Evolutionary conservation across 768 basidiomycete species (phyloP).

Genomic region (Mycena albidolilacea): DNA sequence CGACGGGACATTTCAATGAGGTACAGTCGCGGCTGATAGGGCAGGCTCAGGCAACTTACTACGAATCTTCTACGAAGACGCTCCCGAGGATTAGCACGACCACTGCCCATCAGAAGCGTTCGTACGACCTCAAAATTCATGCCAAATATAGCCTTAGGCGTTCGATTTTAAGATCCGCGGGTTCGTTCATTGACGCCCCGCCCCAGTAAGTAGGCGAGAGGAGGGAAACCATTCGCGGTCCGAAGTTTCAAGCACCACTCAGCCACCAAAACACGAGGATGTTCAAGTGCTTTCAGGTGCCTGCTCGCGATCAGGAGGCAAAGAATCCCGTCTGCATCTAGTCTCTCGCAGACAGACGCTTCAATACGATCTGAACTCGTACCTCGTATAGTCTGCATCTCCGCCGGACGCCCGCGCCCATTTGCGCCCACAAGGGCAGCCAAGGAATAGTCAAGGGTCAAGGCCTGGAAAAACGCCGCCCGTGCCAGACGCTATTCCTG

Average conservation of each 20-base stretch:
- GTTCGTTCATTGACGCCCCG: neutral
- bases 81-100: no score
- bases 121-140: no score
- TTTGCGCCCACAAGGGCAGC: conserved; percentile 6
- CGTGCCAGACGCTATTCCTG: neutral
- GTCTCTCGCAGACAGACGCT: no score
- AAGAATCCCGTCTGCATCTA: neutral
- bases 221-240: neutral
- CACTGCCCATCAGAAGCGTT: no score
- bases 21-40: no score
- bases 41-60: no score
- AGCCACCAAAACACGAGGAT: neutral
- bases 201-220: conserved; percentile 3
- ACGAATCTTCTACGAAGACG: no score
- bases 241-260: neutral
- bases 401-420: conserved; percentile 4
- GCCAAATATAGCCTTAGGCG: no score
- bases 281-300: neutral
- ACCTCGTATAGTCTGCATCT: no score
- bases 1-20: no score
- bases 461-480: neutral
- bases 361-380: no score
- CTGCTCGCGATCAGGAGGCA: neutral
- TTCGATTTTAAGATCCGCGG: no score
- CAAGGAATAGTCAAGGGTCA: neutral